Conservation (phyloP, 2,329 filamentous ascomycete species). For the Paecilomyces sp. region DNA sequence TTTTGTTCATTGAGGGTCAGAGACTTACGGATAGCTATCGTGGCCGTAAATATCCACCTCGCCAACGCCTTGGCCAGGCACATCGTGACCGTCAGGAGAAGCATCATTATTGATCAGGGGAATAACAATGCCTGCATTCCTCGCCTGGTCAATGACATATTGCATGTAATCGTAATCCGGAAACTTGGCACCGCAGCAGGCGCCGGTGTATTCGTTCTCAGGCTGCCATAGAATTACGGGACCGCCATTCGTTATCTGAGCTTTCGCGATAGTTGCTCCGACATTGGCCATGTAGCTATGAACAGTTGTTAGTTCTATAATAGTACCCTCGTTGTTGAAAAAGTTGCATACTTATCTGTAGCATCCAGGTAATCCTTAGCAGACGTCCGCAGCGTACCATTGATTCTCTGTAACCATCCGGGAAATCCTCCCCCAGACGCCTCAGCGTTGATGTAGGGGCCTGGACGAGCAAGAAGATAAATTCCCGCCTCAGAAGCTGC, state of each 20-base stretch:
- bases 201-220: constrained; percentile 69
- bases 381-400: constrained; percentile 56
- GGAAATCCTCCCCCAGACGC: constrained; percentile 70
- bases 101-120: constrained; percentile 73
- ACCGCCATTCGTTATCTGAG: constrained; percentile 76
- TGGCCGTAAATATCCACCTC: constrained; percentile 60
- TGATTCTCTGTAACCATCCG: constrained; percentile 67
- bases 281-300: constrained; percentile 55
- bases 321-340: not conserved
- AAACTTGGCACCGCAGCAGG: constrained; percentile 45
- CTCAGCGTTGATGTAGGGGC: constrained; percentile 75
- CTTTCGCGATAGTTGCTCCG: constrained; percentile 60
- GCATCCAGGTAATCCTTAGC: constrained; percentile 57
- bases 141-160: constrained; percentile 62
- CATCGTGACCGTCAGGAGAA: constrained; percentile 52
- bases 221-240: constrained; percentile 73
- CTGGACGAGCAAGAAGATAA: constrained; percentile 65
- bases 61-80: constrained; percentile 53
- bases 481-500: constrained; percentile 67
- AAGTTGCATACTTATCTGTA: constrained; percentile 51
- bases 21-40: constrained; percentile 51
- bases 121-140: constrained; percentile 62
- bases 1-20: not conserved
- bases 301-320: constrained; percentile 5
- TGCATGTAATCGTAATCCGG: constrained; percentile 63